These are phyloP conservation scores for Trichoderma parareesei DNA, from an alignment of 495 filamentous ascomycete species.

Conservation along the genomic window DNA sequence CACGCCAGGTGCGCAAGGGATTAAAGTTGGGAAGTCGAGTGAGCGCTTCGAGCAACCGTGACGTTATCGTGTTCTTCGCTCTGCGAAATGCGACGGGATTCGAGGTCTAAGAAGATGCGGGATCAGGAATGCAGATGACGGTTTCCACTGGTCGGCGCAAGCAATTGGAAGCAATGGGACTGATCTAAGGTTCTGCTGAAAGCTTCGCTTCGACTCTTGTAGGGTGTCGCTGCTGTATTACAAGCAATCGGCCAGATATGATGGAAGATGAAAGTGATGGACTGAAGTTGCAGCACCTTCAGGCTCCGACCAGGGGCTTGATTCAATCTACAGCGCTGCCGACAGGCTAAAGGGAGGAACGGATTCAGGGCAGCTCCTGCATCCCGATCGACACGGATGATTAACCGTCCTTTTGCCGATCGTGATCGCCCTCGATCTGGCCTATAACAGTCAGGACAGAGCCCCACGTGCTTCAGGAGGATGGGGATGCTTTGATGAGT, in stretches of 20 bases:
- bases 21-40: not conserved
- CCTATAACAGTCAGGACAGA: not conserved
- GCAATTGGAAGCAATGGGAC: not conserved
- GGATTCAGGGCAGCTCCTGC: conserved; percentile 15
- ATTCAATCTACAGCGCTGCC: not conserved
- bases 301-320: too few relatives aligned
- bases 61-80: not conserved
- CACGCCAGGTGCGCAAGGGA: too few relatives aligned
- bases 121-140: not conserved
- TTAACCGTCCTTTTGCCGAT: not conserved
- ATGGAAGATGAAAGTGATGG: not conserved
- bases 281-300: too few relatives aligned
- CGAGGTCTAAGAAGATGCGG: not conserved
- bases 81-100: not conserved
- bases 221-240: not conserved
- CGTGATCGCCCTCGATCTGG: not conserved
- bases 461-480: not conserved
- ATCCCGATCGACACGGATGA: conserved; percentile 16
- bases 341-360: not conserved
- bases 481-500: not conserved
- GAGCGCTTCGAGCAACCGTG: not conserved
- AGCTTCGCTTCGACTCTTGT: not conserved
- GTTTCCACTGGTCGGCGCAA: not conserved
- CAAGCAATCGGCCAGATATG: not conserved
- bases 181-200: not conserved